Evolutionary conservation across 2,329 filamentous ascomycete genomes (phyloP), one percentile per base, ranked within the genome.

Genomic region (Hawksworthiomyces lignivorus): DNA sequence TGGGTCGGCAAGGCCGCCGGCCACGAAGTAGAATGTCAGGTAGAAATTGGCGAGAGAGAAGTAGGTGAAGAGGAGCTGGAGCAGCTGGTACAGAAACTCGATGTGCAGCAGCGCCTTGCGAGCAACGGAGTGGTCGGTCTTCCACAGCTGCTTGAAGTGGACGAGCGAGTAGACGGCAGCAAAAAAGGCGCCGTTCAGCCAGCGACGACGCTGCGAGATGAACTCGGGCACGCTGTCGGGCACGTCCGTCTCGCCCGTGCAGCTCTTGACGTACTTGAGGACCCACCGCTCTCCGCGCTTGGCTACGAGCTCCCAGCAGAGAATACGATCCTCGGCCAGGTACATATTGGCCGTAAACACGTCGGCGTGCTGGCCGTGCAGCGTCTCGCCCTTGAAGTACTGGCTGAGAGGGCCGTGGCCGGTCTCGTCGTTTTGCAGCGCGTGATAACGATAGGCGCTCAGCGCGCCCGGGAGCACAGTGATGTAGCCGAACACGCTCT

Each of bases 281-380:
- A 98, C 88, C 92, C 92, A 98, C 68, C 87, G 78, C 62, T 97
- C 92, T 51, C 81, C 87, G 44, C 88, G 76, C 67, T 98, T 98
- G 1, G 92, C 92, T 1, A 98, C 92, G 51, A 98, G 65, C 70
- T 98, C 92, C 72, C 95, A 98, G 64, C 92, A 98, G 27, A 98
- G 80, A 59, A 98, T 98, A 72, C 92, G 87, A 74, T 98, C 92
- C 60, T 98, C 92, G 43, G 92, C 92, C 45, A 98, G 77, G 59
- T 97, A 98, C 92, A 98, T 98, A 64, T 98, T 98, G 52, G 92
- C 90, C 3, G 90, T 95, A 66, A 98, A 98, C 51, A 97, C 90
- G 58, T 90, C 92, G 11, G 90, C 90, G 52, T 88, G 88, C 42
- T 85, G 83, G 45, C 86, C 86, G 58, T 97, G 90, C 67, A 97